Evolutionary conservation across 257 asterid species (phyloP), one percentile per base, ranked within the genome.

Genomic region (Nicotiana obtusifolia): DNA sequence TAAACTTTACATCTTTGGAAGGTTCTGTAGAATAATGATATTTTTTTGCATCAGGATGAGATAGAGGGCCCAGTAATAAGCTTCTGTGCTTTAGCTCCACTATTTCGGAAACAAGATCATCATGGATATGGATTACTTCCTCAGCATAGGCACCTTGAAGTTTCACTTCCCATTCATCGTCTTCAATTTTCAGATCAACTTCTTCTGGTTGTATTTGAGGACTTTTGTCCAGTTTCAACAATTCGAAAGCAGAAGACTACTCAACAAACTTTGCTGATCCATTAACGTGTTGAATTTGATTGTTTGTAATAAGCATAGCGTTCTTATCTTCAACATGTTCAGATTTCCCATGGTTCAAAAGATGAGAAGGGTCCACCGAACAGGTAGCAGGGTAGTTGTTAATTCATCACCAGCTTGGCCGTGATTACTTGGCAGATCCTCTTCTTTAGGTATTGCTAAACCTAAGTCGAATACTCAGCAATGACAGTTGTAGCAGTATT

Each of bases 261-360:
- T 87, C 90, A 84, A 85, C 85, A 91, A 84, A 86, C 68, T 84
- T 86, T 31, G 71, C 83, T 80, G 86, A 80, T 62, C 83, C 94
- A 86, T 87, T 88, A 19, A 88, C 85, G 81, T 84, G 87, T 79
- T 82, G 82, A 33, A 33, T 84, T 76, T 86, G 89, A 78, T 87
- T 81, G 68, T 86, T 83, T 14, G 77, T 61, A 83, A 77, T 77
- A 87, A 64, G 64, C 84, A 78, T 57, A n/a, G 31, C 59, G 64
- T 81, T 83, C 28, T 78, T 82, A 81, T 84, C 82, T 81, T 86
- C 88, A 66, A 60, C 83, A 54, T 77, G 81, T 49, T 79, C 66
- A 44, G 37, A 80, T 44, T 83, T 85, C 71, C 75, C 90, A 64
- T 67, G 65, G 64, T 85, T 87, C 84, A 64, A 57, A 67, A 28